Evolutionary conservation across 257 asterid species (phyloP), one percentile per base, ranked within the genome.

Genomic region (Fraxinus pennsylvanica): DNA sequence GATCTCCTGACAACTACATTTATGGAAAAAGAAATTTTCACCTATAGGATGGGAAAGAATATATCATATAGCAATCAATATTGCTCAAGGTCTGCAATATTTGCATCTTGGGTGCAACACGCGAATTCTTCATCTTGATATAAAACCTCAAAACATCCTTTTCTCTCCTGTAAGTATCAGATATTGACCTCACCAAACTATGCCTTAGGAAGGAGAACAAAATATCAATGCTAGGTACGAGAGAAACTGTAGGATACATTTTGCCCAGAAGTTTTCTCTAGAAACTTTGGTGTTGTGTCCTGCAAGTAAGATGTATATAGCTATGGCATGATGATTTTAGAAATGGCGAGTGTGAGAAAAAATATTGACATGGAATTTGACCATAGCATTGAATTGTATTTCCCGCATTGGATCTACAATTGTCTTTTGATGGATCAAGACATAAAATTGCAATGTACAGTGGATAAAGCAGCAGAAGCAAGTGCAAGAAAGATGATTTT

Each of bases 301-400:
- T 81, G 82, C 43, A 86, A 81, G 74, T 86, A 85, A 0, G 90
- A 84, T 38, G 88, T 86, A 17, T 86, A 86, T 30, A 84, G 90
- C 47, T 86, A 77, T 17, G 90, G 88, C 32, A 86, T 84, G 88
- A 78, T 82, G 83, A 61, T 84, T 77, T 80, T 84, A 57, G 86
- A 84, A 77, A 86, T 80, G 83, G 84, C 76, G 3, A 88, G 90
- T 9, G 79, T 73, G 71, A 84, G 76, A 76, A 69, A 75, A 21
- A 35, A 76, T 39, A 21, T 59, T 36, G 72, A 33, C 41, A 45
- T 19, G 33, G 59, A 9, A 29, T 68, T 75, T 54, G 68, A 22
- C 68, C 32, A 21, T 61, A 61, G 32, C 68, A 21, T 4, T 22
- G 68, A 61, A 61, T 61, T 5, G 29, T 61, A 61, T 22, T 61